Conservation (phyloP, 1,139 yeast genomes). For the Yamadazyma taylorii region DNA sequence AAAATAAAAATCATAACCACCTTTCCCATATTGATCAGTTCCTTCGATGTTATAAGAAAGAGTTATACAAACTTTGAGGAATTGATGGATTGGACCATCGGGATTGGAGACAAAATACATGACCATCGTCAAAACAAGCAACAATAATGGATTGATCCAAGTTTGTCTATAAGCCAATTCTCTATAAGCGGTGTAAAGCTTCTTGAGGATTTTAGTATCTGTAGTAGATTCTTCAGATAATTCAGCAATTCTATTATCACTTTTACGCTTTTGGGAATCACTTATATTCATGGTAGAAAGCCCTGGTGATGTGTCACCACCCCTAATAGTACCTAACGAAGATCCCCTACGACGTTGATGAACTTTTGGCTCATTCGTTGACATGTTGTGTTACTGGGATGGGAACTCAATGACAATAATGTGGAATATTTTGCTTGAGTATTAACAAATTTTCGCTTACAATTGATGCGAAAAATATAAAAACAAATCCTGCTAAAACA, state of each 20-base stretch:
- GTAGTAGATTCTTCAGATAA: constrained; percentile 29
- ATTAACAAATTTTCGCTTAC: too few species aligned
- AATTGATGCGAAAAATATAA: not conserved
- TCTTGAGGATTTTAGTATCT: constrained; percentile 46
- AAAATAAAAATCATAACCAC: constrained; percentile 77
- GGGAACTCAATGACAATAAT: too few species aligned
- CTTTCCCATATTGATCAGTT: constrained; percentile 76
- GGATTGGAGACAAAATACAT: constrained; percentile 51
- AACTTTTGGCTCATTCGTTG: not conserved
- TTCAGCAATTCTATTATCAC: constrained; percentile 33
- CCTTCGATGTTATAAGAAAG: constrained; percentile 67
- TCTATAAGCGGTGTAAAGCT: constrained; percentile 48
- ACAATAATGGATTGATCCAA: constrained; percentile 72
- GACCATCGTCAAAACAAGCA: constrained; percentile 36
- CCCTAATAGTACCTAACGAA: constrained; percentile 55
- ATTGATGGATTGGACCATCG: constrained; percentile 55
- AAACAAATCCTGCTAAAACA: too few species aligned
- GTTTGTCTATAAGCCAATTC: constrained; percentile 71
- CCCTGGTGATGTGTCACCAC: constrained; percentile 58
- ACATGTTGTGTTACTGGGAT: not conserved
- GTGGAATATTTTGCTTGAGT: too few species aligned
- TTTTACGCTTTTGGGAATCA: constrained; percentile 31
- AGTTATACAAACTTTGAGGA: constrained; percentile 60
- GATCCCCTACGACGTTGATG: constrained; percentile 45
- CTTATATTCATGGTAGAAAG: constrained; percentile 49